Base-by-base conservation (phyloP, 2,329 filamentous ascomycete species). In the Alternaria ventricosa region DNA sequence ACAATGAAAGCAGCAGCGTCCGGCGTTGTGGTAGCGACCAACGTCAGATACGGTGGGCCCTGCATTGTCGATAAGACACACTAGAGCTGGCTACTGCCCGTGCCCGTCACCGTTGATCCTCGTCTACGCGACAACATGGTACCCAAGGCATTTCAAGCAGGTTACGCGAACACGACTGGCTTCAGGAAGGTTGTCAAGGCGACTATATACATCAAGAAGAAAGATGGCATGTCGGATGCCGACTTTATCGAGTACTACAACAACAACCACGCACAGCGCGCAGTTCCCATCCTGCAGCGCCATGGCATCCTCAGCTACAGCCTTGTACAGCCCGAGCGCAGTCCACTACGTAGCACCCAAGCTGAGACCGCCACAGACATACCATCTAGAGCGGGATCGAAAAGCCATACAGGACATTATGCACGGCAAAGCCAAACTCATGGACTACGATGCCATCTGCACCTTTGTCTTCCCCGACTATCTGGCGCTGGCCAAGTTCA, bases 401-500 rank as follows among this genome's bases (percentile, higher is more conserved):
- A 82, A 79, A 54, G 45, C 81, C 54, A 78, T 83, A 56, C 78
- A 80, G 54, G 82, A 84, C 64, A 84, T 84, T 69, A 71, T 84
- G 67, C 80, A 81, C 59, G 82, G 82, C 20, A 79, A 82, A 58
- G 82, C 81, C 9, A 73, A 78, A 55, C 75, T 84, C 62, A 67
- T 82, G 53, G 78, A 82, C 55, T 84, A 82, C 69, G 82, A 84
- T 65, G 82, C 82, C 53, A 83, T 84, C 33, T 84, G 82, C 74
- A 83, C 81, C 11, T 84, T 84, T 69, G 81, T 83, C 57, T 84
- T 84, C 64, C 78, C 78, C 53, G 82, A 83, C 67, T 84, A 83
- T 61, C 75, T 79, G 57, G 76, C 78, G n/a, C 78, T 83, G 56
- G 82, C 82, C 27, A 79, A 76, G 66, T 84, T 84, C 71, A 75